phyloP scores from a whole-genome alignment of 2,329 filamentous ascomycete species.

The Helicocarpus griseus region DNA sequence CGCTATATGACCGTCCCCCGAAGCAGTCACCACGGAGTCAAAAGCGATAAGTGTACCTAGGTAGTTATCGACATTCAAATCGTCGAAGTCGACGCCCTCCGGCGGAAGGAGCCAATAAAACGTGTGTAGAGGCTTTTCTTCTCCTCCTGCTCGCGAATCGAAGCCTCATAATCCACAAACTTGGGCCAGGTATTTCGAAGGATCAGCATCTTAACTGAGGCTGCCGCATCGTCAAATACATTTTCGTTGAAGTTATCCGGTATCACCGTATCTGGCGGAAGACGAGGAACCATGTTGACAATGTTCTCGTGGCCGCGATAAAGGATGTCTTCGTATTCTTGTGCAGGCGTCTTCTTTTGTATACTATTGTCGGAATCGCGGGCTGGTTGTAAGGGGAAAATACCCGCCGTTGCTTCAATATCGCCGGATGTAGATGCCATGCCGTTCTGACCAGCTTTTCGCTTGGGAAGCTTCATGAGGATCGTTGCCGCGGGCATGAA shows the following conservation, averaged over 20 bases:
- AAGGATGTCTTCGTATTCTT: constrained; percentile 7
- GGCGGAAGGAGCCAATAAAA: background rate
- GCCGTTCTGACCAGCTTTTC: background rate
- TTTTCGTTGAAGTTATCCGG: constrained; percentile 32
- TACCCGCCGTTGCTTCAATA: background rate
- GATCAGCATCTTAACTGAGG: constrained; percentile 51
- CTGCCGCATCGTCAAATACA: constrained; percentile 48
- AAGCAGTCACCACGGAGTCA: too few relatives aligned
- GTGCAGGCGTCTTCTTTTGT: background rate
- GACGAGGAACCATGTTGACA: constrained; percentile 11
- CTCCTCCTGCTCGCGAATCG: background rate
- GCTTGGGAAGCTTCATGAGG: constrained; percentile 1
- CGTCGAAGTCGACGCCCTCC: background rate
- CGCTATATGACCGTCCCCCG: too few relatives aligned
- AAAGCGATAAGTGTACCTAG: too few relatives aligned
- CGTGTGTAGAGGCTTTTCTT: background rate
- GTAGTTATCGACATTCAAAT: background rate
- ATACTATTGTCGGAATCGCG: background rate
- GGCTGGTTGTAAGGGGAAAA: background rate
- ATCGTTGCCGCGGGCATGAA: constrained; percentile 29
- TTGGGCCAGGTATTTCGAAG: constrained; percentile 56
- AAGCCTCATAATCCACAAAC: constrained; percentile 30
- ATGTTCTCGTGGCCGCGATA: constrained; percentile 8
- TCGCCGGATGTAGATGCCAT: background rate
- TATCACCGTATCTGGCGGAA: constrained; percentile 10